Conservation (phyloP, 2,329 filamentous ascomycete species). For the Fonsecaea nubica region DNA sequence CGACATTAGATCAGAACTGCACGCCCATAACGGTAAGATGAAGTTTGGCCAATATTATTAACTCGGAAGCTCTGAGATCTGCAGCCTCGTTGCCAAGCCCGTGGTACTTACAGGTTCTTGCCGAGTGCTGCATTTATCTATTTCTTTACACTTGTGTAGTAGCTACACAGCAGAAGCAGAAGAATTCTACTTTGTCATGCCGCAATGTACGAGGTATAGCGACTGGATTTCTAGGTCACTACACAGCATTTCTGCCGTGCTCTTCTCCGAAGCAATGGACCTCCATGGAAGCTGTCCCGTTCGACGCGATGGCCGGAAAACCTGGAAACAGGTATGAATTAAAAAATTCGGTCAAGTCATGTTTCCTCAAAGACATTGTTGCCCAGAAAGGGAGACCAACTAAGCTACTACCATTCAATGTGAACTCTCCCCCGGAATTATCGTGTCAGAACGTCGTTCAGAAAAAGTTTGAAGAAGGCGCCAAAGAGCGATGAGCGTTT, state of each 20-base stretch:
- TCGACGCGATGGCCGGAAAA: neutral
- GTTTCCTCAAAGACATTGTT: neutral
- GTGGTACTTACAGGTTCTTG: neutral
- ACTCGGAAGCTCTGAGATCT: neutral
- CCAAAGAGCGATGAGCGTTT: neutral
- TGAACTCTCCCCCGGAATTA: neutral
- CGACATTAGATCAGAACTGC: neutral
- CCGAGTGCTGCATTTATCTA: neutral
- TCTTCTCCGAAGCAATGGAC: neutral
- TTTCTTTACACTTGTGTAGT: no score
- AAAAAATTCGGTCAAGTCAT: neutral
- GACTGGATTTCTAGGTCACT: no score
- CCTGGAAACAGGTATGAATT: neutral
- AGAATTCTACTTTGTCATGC: no score
- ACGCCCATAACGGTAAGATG: neutral
- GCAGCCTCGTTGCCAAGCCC: neutral
- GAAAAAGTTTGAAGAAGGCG: neutral
- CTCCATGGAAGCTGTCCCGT: neutral
- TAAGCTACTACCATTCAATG: neutral
- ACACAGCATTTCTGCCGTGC: no score
- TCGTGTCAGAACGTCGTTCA: constrained; percentile 5
- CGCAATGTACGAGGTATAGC: no score
- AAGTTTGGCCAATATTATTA: neutral
- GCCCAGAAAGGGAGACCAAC: neutral
- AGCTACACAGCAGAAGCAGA: no score